These are phyloP conservation scores for Syzygium aromaticum DNA, from an alignment of 345 rosid species.

Conservation along the genomic window DNA sequence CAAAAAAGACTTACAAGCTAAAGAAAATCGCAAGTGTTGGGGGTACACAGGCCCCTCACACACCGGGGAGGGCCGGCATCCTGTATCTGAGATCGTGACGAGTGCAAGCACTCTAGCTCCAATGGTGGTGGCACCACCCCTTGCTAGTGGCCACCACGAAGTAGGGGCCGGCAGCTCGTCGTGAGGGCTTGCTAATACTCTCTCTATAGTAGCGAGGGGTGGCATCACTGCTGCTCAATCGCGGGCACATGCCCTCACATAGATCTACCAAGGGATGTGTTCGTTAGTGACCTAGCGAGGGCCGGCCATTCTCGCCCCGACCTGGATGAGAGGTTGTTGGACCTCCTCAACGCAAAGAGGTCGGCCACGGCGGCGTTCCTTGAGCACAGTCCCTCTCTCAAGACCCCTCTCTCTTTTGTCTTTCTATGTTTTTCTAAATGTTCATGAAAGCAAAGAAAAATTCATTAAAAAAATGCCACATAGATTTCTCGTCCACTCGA, in stretches of 20 bases:
- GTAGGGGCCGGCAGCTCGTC: background rate
- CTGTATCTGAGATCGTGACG: rapidly evolving
- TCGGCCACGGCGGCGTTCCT: rapidly evolving
- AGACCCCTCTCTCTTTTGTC: background rate
- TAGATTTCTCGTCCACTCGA: background rate
- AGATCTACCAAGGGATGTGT: rapidly evolving
- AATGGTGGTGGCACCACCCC: background rate
- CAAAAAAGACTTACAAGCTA: background rate
- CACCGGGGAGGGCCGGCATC: background rate
- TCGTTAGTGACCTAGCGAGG: rapidly evolving
- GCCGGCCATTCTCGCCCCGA: background rate
- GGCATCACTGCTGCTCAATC: background rate
- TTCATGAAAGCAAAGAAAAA: rapidly evolving
- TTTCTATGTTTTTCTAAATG: background rate
- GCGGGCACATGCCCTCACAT: background rate
- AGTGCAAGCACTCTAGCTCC: background rate
- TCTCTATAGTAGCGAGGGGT: background rate
- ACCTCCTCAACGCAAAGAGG: rapidly evolving
- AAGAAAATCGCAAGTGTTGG: background rate
- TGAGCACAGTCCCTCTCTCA: background rate
- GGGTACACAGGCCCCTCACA: no score
- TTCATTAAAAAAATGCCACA: background rate
- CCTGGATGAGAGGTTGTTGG: rapidly evolving
- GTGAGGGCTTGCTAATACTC: background rate
- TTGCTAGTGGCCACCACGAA: background rate